Conservation (phyloP, 352 stramenopile species). For the Paralagenidium karlingii region DNA sequence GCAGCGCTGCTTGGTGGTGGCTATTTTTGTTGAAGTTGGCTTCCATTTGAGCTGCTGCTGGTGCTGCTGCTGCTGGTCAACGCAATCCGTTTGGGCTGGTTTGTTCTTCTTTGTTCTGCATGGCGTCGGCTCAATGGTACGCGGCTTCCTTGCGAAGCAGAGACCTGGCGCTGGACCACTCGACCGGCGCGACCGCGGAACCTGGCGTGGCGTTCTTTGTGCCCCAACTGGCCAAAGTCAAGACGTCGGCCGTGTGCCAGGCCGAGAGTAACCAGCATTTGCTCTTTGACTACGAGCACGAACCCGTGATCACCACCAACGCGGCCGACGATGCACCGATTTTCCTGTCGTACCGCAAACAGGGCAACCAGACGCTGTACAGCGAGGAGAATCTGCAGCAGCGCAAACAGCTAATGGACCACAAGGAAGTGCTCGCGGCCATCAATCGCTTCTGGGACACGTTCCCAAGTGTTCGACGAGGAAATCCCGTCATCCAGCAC, state of each 20-base stretch:
- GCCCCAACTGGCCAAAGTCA: conserved; percentile 49
- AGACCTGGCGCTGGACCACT: no score
- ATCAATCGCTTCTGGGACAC: conserved; percentile 66
- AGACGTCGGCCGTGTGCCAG: conserved; percentile 46
- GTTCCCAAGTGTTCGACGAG: conserved; percentile 39
- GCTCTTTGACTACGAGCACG: conserved; percentile 33
- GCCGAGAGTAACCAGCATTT: conserved; percentile 25
- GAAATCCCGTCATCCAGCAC: conserved; percentile 21
- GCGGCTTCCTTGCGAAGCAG: no score
- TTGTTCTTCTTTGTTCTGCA: no score
- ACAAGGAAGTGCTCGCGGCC: conserved; percentile 24
- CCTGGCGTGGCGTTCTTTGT: conserved; percentile 42
- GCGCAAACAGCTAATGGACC: conserved; percentile 34
- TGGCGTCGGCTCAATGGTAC: no score
- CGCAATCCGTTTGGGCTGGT: neutral
- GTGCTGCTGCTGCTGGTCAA: neutral
- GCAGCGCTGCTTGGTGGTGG: no score
- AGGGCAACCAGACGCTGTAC: conserved; percentile 56
- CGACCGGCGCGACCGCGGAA: no score
- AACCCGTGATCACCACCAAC: neutral
- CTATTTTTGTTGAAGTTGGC: no score
- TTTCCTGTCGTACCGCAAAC: conserved; percentile 70
- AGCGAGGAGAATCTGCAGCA: conserved; percentile 49
- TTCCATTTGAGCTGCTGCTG: neutral
- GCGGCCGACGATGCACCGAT: no score